Conservation (phyloP, 2,329 filamentous ascomycete species). For the Sporothrix schenckii region DNA sequence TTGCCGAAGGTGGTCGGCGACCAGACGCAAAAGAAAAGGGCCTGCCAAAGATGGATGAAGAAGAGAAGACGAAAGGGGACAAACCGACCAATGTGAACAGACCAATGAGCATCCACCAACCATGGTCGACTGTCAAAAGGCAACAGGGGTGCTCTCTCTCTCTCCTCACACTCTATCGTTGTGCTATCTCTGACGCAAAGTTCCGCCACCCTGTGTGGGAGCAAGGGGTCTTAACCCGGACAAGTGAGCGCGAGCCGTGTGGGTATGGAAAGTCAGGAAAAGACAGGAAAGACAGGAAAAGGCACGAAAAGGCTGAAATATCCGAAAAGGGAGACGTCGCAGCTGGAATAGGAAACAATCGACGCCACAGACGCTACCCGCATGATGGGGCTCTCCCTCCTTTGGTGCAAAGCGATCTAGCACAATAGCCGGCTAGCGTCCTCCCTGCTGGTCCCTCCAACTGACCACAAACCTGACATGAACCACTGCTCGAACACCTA, state of each 20-base stretch:
- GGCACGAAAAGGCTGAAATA: too few relatives aligned
- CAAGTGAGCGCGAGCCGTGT: too few relatives aligned
- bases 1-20: slow-evolving; percentile 31
- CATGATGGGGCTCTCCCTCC: background rate
- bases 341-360: too few relatives aligned
- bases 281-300: too few relatives aligned
- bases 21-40: background rate
- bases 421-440: too few relatives aligned
- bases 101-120: background rate
- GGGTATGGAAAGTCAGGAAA: too few relatives aligned
- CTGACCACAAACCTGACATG: background rate
- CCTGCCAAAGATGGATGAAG: background rate
- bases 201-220: slow-evolving; percentile 9
- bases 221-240: slow-evolving; percentile 2
- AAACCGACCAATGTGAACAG: background rate
- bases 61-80: background rate
- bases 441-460: background rate
- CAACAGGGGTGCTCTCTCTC: too few relatives aligned
- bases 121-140: background rate
- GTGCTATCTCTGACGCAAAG: slow-evolving; percentile 15
- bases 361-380: background rate
- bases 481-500: too few relatives aligned
- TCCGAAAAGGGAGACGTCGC: too few relatives aligned
- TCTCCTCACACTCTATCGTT: background rate
- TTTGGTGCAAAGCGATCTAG: too few relatives aligned